These are phyloP conservation scores for Aspergillus ochraceus DNA, from an alignment of 2,329 filamentous ascomycete species.

Conservation along the genomic window DNA sequence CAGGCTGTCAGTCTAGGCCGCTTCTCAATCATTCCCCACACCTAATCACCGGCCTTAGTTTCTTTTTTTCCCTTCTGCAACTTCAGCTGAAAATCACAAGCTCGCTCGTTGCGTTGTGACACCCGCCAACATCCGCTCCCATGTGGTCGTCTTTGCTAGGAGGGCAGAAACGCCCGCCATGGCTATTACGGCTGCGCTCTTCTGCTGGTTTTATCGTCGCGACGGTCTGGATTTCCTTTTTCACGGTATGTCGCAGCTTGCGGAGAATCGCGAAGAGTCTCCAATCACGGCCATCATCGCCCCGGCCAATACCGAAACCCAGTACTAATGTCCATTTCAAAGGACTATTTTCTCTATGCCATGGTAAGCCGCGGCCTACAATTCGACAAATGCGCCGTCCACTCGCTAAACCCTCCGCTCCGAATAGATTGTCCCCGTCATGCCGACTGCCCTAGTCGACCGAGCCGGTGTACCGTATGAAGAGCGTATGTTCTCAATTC, in stretches of 20 bases:
- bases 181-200: constrained; percentile 54
- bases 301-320: neutral
- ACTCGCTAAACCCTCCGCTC: neutral
- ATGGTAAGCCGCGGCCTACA: constrained; percentile 22
- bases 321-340: neutral
- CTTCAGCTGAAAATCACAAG: neutral
- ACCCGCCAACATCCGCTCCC: constrained; percentile 2
- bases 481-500: constrained; percentile 21
- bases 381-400: neutral
- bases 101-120: neutral
- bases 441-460: constrained; percentile 27
- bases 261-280: neutral
- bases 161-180: constrained; percentile 19
- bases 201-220: constrained; percentile 59
- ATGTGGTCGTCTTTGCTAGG: neutral
- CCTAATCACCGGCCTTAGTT: neutral
- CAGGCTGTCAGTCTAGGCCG: neutral
- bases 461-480: constrained; percentile 24
- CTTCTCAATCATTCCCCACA: neutral
- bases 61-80: neutral
- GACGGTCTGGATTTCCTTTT: constrained; percentile 49
- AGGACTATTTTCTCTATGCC: constrained; percentile 32
- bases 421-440: constrained; percentile 30
- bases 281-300: neutral
- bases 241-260: constrained; percentile 24